Conservation (phyloP, 139 green algal genomes). For the Closterium sp. region DNA sequence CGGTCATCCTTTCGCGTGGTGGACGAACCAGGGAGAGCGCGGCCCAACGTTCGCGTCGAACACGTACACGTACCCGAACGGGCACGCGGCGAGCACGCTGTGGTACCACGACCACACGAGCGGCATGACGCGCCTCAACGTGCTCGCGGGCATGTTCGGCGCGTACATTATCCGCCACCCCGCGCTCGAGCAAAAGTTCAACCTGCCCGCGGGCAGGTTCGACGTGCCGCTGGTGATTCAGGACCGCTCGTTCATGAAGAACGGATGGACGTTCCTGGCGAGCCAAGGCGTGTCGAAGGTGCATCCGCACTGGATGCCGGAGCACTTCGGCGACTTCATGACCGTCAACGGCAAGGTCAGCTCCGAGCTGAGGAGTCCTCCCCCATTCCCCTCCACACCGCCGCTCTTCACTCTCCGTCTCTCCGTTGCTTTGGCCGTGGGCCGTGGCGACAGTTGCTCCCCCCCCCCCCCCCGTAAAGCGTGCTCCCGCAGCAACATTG, state of each 20-base stretch:
- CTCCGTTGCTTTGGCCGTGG: too few relatives aligned
- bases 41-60: background rate
- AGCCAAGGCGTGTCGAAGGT: background rate
- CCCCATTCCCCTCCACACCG: too few relatives aligned
- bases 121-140: conserved; percentile 35
- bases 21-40: background rate
- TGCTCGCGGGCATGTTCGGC: conserved; percentile 14
- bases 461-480: too few relatives aligned
- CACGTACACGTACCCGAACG: conserved; percentile 24
- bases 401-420: too few relatives aligned
- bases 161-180: conserved; percentile 16
- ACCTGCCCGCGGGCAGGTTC: background rate
- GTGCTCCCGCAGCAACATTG: too few relatives aligned
- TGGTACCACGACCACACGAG: conserved; percentile 43
- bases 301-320: conserved; percentile 4
- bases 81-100: background rate
- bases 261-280: conserved; percentile 3
- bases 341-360: conserved; percentile 21
- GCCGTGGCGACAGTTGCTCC: too few relatives aligned
- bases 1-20: conserved; percentile 24
- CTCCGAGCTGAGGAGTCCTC: too few relatives aligned
- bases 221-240: conserved; percentile 27
- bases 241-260: background rate
- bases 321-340: conserved; percentile 33
- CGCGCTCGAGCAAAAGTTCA: background rate